Base-by-base conservation (phyloP, 1,284 basidiomycete genomes). In the Ustilago trichophora region DNA sequence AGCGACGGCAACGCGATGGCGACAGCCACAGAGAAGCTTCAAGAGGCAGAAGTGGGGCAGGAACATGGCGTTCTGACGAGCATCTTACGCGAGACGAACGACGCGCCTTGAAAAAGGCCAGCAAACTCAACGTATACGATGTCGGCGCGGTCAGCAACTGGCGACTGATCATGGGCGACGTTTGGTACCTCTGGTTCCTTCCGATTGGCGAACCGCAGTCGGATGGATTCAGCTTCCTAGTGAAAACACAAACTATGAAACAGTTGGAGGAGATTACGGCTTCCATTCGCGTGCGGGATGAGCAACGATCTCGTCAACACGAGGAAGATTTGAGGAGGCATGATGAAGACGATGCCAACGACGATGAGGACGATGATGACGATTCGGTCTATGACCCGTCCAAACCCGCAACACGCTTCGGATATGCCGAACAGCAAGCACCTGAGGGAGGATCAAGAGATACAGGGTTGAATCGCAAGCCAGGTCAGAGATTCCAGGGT, bases 41-140 rank as follows among this genome's bases (percentile, higher is more conserved):
- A n/a, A n/a, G 19, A 19, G 6, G 6, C 19, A 31, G 15, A 12
- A 38, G 24, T 18, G 38, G 18, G 19, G 18, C 4, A 26, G 24
- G 8, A 21, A 25, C 15, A 38, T 75, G 73, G 75, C 26, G 64
- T 6, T 36, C 52, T 15, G 73, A 77, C 52, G 75, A 74, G 46
- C 55, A 67, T 37, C 56, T 77, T 11, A 70, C 64, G 1, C 31
- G 60, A 3, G 58, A 75, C 19, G 73, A 77, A 49, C 49, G 75
- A 11, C 38, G 55, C 15, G 67, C 72, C 12, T 34, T 77, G 11
- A 71, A 70, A 37, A 60, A 69, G 41, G 75, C 75, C 3, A 60
- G 58, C 60, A 70, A 71, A 36, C 56, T 74, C 33, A 76, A 80
- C 40, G 65, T 79, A 8, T 80, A 79, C 64, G 70, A 80, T 35